phyloP scores from a whole-genome alignment of 2,329 filamentous ascomycete species.

The Magnaporthiopsis poae region DNA sequence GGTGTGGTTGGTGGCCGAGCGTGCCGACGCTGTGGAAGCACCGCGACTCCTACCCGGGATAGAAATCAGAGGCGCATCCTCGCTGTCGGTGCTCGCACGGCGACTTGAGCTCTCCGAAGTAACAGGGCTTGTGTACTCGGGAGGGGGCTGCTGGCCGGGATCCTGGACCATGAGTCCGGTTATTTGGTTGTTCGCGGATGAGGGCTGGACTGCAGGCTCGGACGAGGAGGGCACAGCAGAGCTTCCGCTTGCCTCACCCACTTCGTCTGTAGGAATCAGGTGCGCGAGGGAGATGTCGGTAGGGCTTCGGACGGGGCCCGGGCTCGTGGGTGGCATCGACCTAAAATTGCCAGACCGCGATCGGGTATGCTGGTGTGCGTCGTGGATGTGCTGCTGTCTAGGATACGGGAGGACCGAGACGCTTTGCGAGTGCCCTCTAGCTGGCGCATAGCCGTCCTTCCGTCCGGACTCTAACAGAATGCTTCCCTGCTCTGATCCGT shows the following conservation, averaged over 20 bases:
- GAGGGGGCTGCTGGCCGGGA: slow-evolving; percentile 55
- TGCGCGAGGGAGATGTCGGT: slow-evolving; percentile 93
- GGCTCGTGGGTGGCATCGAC: slow-evolving; percentile 66
- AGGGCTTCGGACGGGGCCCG: slow-evolving; percentile 79
- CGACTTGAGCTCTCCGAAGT: slow-evolving; percentile 48
- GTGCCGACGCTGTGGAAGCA: slow-evolving; percentile 34
- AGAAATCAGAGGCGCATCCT: slow-evolving; percentile 42
- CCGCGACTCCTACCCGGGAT: slow-evolving; percentile 38
- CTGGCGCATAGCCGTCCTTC: slow-evolving; percentile 44
- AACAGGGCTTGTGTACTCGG: slow-evolving; percentile 59
- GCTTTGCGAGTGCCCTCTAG: slow-evolving; percentile 33
- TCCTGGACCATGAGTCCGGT: slow-evolving; percentile 29
- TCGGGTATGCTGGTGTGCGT: slow-evolving; percentile 55
- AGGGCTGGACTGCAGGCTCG: slow-evolving; percentile 11
- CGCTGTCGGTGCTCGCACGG: slow-evolving; percentile 48
- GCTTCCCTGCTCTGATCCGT: slow-evolving; percentile 92
- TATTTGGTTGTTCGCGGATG: not conserved
- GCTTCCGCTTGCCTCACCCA: slow-evolving; percentile 57
- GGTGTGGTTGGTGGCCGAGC: slow-evolving; percentile 14
- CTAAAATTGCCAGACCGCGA: slow-evolving; percentile 71
- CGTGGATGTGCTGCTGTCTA: slow-evolving; percentile 31
- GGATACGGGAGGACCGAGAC: slow-evolving; percentile 37
- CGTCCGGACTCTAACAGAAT: slow-evolving; percentile 82
- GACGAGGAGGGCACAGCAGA: slow-evolving; percentile 19
- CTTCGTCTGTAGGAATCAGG: slow-evolving; percentile 60